Evolutionary conservation across 1,139 yeast genomes (phyloP), one percentile per base, ranked within the genome.

Genomic region (Taiozyma sp.): DNA sequence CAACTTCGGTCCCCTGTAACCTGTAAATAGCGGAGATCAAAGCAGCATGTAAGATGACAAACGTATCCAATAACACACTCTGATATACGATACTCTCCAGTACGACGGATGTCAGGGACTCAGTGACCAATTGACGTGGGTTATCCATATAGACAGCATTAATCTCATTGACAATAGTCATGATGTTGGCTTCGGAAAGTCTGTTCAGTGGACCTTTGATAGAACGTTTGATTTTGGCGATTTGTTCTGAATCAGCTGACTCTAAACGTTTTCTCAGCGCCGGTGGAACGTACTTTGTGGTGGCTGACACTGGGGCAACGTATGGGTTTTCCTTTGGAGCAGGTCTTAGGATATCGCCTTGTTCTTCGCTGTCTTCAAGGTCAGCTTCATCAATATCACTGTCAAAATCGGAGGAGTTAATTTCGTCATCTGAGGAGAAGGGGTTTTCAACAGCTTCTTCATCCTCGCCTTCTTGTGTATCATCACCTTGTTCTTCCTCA

Each of bases 1-100:
- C 98, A 68, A 91, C 87, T 57, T 90, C 97, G 38, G 85, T 81
- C 22, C 99, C 99, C 63, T 88, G 87, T 10, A 83, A 64, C 55
- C 87, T 78, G 69, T 87, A 91, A 30, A 93, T 67, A 1, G 96
- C 87, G 19, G 84, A 84, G 4, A 85, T 80, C 14, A 91, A 74
- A 8, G 91, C 84, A 1, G 97, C 88, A 68, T 92, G 93, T 43
- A 89, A 75, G 57, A 87, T 79, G 41, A 92, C 81, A 67, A 90
- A 90, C 3, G 87, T 80, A 57, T 92, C 98, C 44, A 89, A 71
- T 46, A 91, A 70, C 52, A 84, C 75, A 4, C 71, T 70, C 62
- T 80, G 86, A 52, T 87, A 90, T 44, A 80, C 75, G n/a, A 91
- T 78, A 56, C 90, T 80, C 41, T 84, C 88, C 50, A 89, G 64